Base-by-base conservation (phyloP, 768 basidiomycete species). In the Leccinum imitatum region DNA sequence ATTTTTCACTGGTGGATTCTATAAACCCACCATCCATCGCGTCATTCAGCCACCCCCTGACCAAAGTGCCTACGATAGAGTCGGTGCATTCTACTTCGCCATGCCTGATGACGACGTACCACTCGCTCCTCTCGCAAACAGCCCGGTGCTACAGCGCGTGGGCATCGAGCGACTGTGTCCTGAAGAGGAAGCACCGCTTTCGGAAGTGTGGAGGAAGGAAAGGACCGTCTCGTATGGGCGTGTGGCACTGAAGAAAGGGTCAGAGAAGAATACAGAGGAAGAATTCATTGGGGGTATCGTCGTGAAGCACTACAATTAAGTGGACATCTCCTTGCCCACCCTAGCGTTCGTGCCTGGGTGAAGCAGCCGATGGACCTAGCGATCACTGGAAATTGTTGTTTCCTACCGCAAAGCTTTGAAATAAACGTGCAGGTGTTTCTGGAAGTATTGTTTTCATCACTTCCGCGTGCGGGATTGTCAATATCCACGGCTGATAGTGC, bases 1-100 rank as follows among this genome's bases (percentile, higher is more conserved):
- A 52, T 83, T 86, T 67, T 71, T 87, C 14, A 83, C 81, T 1
- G 84, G 85, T 0, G 84, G 84, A 1, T 85, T 74, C 64, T 86
- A 85, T 67, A 78, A 74, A 7, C 80, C 79, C 6, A 87, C 85
- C 1, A 82, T 86, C 55, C 85, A 87, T 65, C 82, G 85, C 23
- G 85, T 86, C 33, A 71, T 84, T 17, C 82, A 81, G 65, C 86
- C 85, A 2, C 85, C 84, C 2, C 59, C 62, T 0, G 83, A 85
- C 61, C 86, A 87, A 63, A 76, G 70, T 25, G 68, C 64, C 9
- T 71, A 77, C 59, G 73, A 80, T 25, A 80, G 86, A 19, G 75
- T 86, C 5, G 84, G 85, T 1, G 75, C 77, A 4, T 85, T 84
- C 65, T 86, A 87, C 67, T 87, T 87, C 64, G 61, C 68, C 21